Evolutionary conservation across 768 basidiomycete genomes (phyloP).

Genomic region (Panus rudis): DNA sequence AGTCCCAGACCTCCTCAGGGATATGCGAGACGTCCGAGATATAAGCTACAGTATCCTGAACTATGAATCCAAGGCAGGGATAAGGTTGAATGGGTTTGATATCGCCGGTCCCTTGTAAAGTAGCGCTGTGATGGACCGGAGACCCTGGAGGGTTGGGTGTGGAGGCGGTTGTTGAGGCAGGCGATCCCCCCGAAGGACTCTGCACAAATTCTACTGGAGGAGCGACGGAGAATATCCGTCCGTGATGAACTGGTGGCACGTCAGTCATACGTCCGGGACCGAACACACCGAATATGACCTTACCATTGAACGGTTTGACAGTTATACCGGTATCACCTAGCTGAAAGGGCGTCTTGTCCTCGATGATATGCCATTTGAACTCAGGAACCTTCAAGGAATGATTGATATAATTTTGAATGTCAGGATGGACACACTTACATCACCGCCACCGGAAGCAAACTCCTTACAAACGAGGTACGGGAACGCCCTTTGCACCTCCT

Average conservation of each 20-base stretch:
- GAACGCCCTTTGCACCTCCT: slow-evolving; percentile 62
- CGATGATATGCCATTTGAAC: slow-evolving; percentile 77
- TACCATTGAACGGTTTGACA: slow-evolving; percentile 63
- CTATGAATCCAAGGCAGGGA: slow-evolving; percentile 61
- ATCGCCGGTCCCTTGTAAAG: slow-evolving; percentile 5
- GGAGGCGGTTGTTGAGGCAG: slow-evolving; percentile 22
- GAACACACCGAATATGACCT: slow-evolving; percentile 13
- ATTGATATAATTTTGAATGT: neutral
- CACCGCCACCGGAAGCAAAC: slow-evolving; percentile 74
- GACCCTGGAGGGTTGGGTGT: slow-evolving; percentile 17
- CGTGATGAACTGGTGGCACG: slow-evolving; percentile 56
- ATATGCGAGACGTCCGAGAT: slow-evolving; percentile 80
- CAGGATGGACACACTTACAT: slow-evolving; percentile 37
- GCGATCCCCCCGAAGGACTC: slow-evolving; percentile 31
- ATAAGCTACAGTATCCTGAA: slow-evolving; percentile 63
- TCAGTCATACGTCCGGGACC: neutral
- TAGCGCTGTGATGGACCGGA: slow-evolving; percentile 13
- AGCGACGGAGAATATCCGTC: slow-evolving; percentile 47
- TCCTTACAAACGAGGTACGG: slow-evolving; percentile 77
- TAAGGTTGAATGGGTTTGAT: slow-evolving; percentile 44
- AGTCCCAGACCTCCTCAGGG: slow-evolving; percentile 62
- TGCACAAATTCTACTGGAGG: slow-evolving; percentile 33
- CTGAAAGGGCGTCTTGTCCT: slow-evolving; percentile 59
- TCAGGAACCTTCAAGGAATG: slow-evolving; percentile 56
- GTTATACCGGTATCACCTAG: slow-evolving; percentile 56